Percentiles rank a stretch among this genome's conserved stretches.
These are phyloP conservation scores for Geranium rotundifolium DNA, from an alignment of 345 rosid species.

Conservation along the genomic window DNA sequence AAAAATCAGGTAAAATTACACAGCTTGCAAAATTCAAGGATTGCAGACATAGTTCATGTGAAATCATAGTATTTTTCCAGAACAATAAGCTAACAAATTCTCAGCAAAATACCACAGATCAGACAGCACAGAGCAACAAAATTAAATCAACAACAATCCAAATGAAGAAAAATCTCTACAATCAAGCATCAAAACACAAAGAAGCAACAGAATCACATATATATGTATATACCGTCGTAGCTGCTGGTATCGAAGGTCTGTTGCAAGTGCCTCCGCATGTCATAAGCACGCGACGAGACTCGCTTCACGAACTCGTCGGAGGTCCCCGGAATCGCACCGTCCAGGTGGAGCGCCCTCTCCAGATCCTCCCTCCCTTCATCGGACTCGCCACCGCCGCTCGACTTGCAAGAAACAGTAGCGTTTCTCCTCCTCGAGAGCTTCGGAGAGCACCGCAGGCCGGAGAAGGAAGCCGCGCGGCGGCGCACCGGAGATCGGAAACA, in stretches of 20 bases:
- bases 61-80: not conserved
- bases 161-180: not conserved
- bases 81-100: not conserved
- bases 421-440: slow-evolving; percentile 13
- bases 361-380: slow-evolving; percentile 44
- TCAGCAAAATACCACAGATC: no score
- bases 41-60: not conserved
- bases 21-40: not conserved
- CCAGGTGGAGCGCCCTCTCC: slow-evolving; percentile 81
- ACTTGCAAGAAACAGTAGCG: slow-evolving; percentile 27
- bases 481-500: slow-evolving; percentile 17
- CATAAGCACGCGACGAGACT: slow-evolving; percentile 95
- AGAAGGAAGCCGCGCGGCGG: slow-evolving; percentile 14
- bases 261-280: slow-evolving; percentile 79
- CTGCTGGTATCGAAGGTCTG: slow-evolving; percentile 77
- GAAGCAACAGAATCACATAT: not conserved
- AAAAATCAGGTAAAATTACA: not conserved
- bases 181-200: not conserved
- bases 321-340: slow-evolving; percentile 81
- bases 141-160: not conserved
- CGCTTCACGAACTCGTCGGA: slow-evolving; percentile 70
- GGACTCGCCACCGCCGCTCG: slow-evolving; percentile 25
- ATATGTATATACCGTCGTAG: slow-evolving; percentile 55
- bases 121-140: not conserved
- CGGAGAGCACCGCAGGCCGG: slow-evolving; percentile 14